Evolutionary conservation across 768 basidiomycete species (phyloP).

Genomic region (Auriculariales sp.): DNA sequence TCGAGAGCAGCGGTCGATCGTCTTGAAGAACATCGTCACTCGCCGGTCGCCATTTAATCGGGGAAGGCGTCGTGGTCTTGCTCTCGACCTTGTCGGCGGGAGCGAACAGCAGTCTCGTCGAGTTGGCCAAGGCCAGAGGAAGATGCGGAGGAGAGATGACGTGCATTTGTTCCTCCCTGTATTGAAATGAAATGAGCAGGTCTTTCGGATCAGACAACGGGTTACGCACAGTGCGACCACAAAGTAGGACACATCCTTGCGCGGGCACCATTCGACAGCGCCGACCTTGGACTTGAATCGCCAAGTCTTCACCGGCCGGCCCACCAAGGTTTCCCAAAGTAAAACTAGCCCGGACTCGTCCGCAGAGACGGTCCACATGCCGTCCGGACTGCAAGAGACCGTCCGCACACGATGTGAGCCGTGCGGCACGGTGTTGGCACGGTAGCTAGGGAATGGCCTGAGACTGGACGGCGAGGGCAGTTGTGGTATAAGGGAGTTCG

Average conservation of each 20-base stretch:
- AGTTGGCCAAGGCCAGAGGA: conserved; percentile 36
- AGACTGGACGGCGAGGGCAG: conserved; percentile 84
- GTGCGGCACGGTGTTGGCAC: conserved; percentile 58
- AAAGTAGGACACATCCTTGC: conserved; percentile 66
- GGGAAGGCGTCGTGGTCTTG: conserved; percentile 35
- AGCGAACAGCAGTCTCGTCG: conserved; percentile 46
- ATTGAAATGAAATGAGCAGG: conserved; percentile 8
- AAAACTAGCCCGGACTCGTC: conserved; percentile 78
- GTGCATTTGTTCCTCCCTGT: conserved; percentile 67
- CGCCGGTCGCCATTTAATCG: conserved; percentile 55
- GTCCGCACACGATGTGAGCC: conserved; percentile 53
- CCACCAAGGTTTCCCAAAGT: conserved; percentile 86
- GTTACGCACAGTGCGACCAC: conserved; percentile 60
- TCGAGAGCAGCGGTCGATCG: conserved; percentile 38
- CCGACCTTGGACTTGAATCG: conserved; percentile 66
- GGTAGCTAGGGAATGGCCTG: conserved; percentile 86
- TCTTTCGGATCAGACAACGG: not conserved
- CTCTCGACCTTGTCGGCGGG: conserved; percentile 49
- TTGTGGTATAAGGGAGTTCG: conserved; percentile 82
- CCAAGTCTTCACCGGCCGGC: conserved; percentile 81
- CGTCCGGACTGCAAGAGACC: conserved; percentile 71
- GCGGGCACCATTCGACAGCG: conserved; percentile 86
- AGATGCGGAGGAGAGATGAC: conserved; percentile 74
- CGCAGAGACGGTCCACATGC: conserved; percentile 83
- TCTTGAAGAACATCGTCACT: conserved; percentile 27